phyloP scores from a whole-genome alignment of 148 eudicot genomes.

The Salicornia ramosissima region DNA sequence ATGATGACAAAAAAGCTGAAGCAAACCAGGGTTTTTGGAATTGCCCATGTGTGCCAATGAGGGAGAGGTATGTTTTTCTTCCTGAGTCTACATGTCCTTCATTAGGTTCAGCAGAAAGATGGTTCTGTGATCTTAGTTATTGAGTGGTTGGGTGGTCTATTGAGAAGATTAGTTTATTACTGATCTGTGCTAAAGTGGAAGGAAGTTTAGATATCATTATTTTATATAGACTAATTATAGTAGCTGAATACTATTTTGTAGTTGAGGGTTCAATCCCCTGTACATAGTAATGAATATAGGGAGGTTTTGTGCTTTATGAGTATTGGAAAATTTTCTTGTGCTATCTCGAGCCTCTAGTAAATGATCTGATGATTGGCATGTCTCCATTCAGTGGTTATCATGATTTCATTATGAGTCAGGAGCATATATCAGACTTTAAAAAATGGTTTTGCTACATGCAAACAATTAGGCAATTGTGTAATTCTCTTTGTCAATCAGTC shows the following conservation, averaged over 20 bases:
- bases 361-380: too few species aligned
- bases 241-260: neutral
- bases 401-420: neutral
- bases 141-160: neutral
- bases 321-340: too few species aligned
- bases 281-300: too few species aligned
- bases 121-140: neutral
- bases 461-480: too few species aligned
- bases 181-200: neutral
- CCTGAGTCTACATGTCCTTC: neutral
- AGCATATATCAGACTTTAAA: too few species aligned
- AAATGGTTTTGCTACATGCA: too few species aligned
- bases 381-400: neutral
- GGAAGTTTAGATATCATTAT: neutral
- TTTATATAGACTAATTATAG: neutral
- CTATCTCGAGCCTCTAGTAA: too few species aligned
- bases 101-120: neutral
- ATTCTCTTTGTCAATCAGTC: too few species aligned
- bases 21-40: constrained; percentile 95
- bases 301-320: too few species aligned
- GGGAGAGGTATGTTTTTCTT: constrained; percentile 61
- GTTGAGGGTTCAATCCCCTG: too few species aligned
- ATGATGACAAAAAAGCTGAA: constrained; percentile 94
- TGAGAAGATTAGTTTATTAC: neutral
- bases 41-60: constrained; percentile 99